Conservation (phyloP, 352 stramenopile genomes). For the Pythium utonaiense region DNA sequence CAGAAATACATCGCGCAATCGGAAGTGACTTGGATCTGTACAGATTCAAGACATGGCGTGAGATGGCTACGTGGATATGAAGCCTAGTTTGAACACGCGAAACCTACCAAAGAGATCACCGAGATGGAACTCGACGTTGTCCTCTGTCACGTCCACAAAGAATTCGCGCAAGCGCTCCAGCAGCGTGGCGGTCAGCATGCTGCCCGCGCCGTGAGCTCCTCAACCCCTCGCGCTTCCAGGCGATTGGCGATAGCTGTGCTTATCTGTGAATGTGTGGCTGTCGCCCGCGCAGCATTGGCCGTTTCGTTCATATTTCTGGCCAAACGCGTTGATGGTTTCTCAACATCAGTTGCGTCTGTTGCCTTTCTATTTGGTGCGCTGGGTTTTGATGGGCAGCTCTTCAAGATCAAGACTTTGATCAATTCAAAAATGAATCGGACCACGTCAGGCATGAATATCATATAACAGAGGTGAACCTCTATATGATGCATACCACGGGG, state of each 20-base stretch:
- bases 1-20: slow-evolving; percentile 57
- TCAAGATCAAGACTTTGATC: slow-evolving; percentile 14
- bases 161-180: slow-evolving; percentile 59
- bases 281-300: not conserved
- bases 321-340: not conserved
- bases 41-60: not conserved
- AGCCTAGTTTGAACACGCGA: not conserved
- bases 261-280: too few species aligned
- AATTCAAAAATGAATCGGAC: slow-evolving; percentile 7
- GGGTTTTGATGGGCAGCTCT: slow-evolving; percentile 9
- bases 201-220: not conserved
- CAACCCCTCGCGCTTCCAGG: not conserved
- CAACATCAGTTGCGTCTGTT: not conserved
- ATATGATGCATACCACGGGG: not conserved
- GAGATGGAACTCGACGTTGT: slow-evolving; percentile 59
- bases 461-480: slow-evolving; percentile 11
- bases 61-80: not conserved
- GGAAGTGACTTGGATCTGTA: slow-evolving; percentile 68
- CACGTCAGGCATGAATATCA: not conserved
- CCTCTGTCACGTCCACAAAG: slow-evolving; percentile 54
- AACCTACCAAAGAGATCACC: slow-evolving; percentile 64
- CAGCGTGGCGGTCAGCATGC: slow-evolving; percentile 57
- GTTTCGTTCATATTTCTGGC: not conserved
- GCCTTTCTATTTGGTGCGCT: not conserved
- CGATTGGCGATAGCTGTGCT: too few species aligned